Evolutionary conservation across 2,329 filamentous ascomycete genomes (phyloP).

Genomic region (Beauveria australis): DNA sequence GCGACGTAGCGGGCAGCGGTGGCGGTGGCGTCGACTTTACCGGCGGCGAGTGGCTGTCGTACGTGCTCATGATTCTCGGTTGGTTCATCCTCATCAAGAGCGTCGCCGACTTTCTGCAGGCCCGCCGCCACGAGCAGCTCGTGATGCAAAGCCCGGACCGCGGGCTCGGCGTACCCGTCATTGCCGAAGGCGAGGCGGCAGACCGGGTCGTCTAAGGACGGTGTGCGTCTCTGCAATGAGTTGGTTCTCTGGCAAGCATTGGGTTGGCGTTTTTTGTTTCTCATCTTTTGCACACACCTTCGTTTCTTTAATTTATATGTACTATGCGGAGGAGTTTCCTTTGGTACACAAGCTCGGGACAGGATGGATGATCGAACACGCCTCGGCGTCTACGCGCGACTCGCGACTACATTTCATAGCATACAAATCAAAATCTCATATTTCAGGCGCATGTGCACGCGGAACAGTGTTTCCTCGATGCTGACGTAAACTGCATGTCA

Average conservation of each 20-base stretch:
- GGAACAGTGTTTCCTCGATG: neutral
- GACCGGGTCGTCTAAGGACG: constrained; percentile 61
- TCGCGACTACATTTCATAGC: constrained; percentile 9
- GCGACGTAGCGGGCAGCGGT: constrained; percentile 47
- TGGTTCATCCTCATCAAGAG: constrained; percentile 97
- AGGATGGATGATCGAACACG: neutral
- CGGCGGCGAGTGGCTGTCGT: constrained; percentile 81
- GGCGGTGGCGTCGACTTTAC: constrained; percentile 49
- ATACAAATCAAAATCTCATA: constrained; percentile 7
- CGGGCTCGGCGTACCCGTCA: constrained; percentile 73
- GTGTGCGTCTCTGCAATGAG: too few relatives aligned
- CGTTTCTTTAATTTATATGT: constrained; percentile 4
- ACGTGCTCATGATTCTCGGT: constrained; percentile 89
- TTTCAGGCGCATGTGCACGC: neutral
- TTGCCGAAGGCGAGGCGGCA: constrained; percentile 74
- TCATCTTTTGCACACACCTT: neutral
- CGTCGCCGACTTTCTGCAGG: constrained; percentile 83
- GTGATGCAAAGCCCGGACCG: constrained; percentile 89
- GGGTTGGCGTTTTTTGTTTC: constrained; percentile 2
- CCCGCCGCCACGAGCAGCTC: constrained; percentile 82
- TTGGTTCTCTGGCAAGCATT: neutral
- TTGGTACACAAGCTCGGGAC: neutral
- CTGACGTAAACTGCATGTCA: neutral
- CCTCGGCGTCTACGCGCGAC: neutral
- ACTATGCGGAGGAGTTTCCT: neutral